These are phyloP conservation scores for Teunomyces funiuensis DNA, from an alignment of 805 yeast genomes.

Conservation along the genomic window DNA sequence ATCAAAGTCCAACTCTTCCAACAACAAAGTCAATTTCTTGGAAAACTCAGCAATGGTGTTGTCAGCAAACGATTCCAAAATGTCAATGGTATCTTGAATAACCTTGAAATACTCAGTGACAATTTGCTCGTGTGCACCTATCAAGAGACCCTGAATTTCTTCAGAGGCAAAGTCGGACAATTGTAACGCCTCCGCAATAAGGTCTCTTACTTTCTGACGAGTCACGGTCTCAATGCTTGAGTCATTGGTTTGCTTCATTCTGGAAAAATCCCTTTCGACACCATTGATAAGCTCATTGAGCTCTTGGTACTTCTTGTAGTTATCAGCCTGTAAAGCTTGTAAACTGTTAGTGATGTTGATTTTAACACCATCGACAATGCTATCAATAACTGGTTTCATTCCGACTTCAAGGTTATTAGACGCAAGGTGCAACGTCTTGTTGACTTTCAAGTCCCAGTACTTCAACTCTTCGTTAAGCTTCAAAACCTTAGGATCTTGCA, in stretches of 20 bases:
- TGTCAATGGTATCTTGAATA: constrained; percentile 53
- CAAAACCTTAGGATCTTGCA: constrained; percentile 3
- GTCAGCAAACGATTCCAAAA: constrained; percentile 73
- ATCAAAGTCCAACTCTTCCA: constrained; percentile 48
- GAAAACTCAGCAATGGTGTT: constrained; percentile 65
- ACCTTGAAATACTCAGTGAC: constrained; percentile 29
- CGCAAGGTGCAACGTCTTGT: constrained; percentile 36
- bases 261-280: constrained; percentile 35
- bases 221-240: constrained; percentile 19
- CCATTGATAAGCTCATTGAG: constrained; percentile 28
- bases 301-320: constrained; percentile 29
- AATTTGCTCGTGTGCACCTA: constrained; percentile 26
- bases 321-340: constrained; percentile 26
- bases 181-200: constrained; percentile 25
- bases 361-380: constrained; percentile 24
- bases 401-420: constrained; percentile 30
- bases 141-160: constrained; percentile 25
- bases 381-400: constrained; percentile 27
- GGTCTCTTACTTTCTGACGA: constrained; percentile 39
- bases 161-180: constrained; percentile 21
- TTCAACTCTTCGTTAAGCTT: constrained; percentile 29
- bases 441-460: constrained; percentile 34
- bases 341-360: constrained; percentile 25
- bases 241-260: constrained; percentile 20
- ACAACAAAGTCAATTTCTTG: constrained; percentile 49